These are phyloP conservation scores for Aureobasidium zeae DNA, from an alignment of 2,329 filamentous ascomycete species.

Conservation along the genomic window DNA sequence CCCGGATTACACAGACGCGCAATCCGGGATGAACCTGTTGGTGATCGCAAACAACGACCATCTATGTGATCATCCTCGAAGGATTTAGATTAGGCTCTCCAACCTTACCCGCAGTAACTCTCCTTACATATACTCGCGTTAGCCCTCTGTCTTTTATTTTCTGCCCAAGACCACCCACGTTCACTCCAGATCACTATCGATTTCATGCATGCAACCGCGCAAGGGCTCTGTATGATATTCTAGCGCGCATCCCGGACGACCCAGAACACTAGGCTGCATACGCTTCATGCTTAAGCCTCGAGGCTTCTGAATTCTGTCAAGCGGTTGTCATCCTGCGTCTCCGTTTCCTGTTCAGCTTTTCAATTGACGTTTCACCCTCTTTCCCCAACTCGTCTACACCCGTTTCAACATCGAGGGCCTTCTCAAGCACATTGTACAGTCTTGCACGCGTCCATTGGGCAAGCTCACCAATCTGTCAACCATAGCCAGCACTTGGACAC, in stretches of 20 bases:
- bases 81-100: constrained; percentile 4
- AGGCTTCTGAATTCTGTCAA: constrained; percentile 7
- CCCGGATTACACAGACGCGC: constrained; percentile 13
- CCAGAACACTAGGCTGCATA: constrained; percentile 13
- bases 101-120: not conserved
- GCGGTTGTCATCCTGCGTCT: constrained; percentile 12
- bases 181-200: constrained; percentile 11
- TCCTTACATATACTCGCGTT: constrained; percentile 13
- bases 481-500: too few species aligned
- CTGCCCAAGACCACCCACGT: constrained; percentile 1
- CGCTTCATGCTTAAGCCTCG: constrained; percentile 14
- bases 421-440: not conserved
- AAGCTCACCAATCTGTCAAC: too few species aligned
- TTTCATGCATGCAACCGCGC: constrained; percentile 14
- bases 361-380: constrained; percentile 10
- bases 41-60: constrained; percentile 14
- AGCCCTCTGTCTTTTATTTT: constrained; percentile 10
- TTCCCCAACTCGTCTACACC: not conserved
- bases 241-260: constrained; percentile 13
- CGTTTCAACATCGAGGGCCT: constrained; percentile 1
- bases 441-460: too few species aligned
- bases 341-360: constrained; percentile 8
- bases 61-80: constrained; percentile 9
- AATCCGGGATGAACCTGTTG: constrained; percentile 14
- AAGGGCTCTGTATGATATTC: constrained; percentile 13